phyloP scores from a whole-genome alignment of 176 grass and related monocot genomes.

The Dendrocalamus sinicus region DNA sequence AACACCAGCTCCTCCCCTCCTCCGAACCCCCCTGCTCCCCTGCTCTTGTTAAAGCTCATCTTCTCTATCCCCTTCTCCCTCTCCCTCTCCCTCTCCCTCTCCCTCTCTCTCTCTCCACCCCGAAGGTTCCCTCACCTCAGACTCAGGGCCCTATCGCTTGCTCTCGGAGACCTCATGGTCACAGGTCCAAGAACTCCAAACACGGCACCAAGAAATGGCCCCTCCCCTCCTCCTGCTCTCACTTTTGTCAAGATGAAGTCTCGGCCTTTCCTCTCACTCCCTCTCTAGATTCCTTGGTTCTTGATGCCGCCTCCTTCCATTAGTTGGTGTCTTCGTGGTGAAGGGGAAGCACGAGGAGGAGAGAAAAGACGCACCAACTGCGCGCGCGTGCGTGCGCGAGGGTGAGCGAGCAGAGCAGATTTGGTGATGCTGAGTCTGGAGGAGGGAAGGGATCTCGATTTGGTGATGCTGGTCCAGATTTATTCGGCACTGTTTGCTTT shows the following conservation, averaged over 20 bases:
- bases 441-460: conserved; percentile 60
- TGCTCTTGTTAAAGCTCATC: conserved; percentile 68
- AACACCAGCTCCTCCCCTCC: conserved; percentile 50
- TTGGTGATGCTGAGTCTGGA: conserved; percentile 44
- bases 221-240: conserved; percentile 9
- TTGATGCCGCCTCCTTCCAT: neutral
- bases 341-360: conserved; percentile 50
- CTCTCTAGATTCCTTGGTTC: conserved; percentile 38
- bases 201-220: conserved; percentile 33
- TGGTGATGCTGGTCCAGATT: conserved; percentile 11
- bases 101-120: neutral
- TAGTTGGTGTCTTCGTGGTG: conserved; percentile 58
- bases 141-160: neutral
- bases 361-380: conserved; percentile 44
- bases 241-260: conserved; percentile 52
- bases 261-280: neutral
- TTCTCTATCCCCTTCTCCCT: neutral
- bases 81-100: neutral
- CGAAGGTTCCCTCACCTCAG: conserved; percentile 1
- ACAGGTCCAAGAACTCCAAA: neutral
- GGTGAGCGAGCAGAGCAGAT: neutral
- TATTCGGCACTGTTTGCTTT: conserved; percentile 11
- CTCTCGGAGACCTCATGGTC: conserved; percentile 21
- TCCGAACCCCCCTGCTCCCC: conserved; percentile 6
- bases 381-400: neutral